These are phyloP conservation scores for Argentina anserina DNA, from an alignment of 306 rosid species.

Conservation along the genomic window DNA sequence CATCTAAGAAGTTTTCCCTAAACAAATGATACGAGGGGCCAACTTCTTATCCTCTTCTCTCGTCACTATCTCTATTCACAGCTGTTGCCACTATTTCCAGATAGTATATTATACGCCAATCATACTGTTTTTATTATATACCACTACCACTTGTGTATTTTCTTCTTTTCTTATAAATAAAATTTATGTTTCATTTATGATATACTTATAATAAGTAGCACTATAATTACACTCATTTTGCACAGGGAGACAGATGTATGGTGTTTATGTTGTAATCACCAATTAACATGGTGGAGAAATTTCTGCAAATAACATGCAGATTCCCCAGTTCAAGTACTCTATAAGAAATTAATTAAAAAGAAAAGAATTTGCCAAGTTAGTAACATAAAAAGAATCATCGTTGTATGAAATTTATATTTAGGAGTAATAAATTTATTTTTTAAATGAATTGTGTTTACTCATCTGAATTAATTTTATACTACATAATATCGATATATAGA, in stretches of 20 bases:
- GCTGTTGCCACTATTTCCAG: slow-evolving; percentile 56
- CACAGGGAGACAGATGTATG: background rate
- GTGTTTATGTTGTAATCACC: slow-evolving; percentile 12
- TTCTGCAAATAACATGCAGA: slow-evolving; percentile 29
- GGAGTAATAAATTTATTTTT: too few species aligned
- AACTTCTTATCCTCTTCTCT: slow-evolving; percentile 50
- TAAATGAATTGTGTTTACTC: too few species aligned
- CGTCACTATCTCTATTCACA: slow-evolving; percentile 48
- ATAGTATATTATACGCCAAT: slow-evolving; percentile 5
- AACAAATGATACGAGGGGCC: slow-evolving; percentile 38
- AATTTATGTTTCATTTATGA: too few species aligned
- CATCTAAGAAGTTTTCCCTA: too few species aligned
- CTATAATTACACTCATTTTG: background rate
- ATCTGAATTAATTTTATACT: too few species aligned
- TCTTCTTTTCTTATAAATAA: background rate
- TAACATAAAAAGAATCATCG: too few species aligned
- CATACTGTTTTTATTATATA: background rate
- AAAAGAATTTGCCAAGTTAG: too few species aligned
- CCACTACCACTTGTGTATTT: background rate
- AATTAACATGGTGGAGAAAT: slow-evolving; percentile 10
- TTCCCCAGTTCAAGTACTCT: slow-evolving; percentile 31
- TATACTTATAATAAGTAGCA: background rate
- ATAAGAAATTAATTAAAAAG: too few species aligned
- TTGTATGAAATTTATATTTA: background rate
- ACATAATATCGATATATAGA: too few species aligned